Evolutionary conservation across 1,284 basidiomycete species (phyloP).

Genomic region (Tilletia setariae): DNA sequence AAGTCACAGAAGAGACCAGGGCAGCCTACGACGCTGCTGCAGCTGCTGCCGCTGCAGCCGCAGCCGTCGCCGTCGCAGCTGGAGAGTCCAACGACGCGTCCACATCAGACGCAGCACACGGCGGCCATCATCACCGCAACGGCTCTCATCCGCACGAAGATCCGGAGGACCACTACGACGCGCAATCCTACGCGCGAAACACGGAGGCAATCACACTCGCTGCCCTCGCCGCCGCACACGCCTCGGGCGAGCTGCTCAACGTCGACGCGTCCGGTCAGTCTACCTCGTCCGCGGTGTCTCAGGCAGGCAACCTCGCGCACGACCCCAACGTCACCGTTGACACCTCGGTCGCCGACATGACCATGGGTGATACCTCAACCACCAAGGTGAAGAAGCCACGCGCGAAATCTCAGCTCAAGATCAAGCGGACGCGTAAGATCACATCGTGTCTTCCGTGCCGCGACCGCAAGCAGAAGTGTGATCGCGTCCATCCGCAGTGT

Average conservation of each 20-base stretch:
- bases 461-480: constrained; percentile 47
- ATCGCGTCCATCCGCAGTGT: constrained; percentile 43
- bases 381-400: constrained; percentile 11
- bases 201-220: not conserved
- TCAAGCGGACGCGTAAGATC: constrained; percentile 37
- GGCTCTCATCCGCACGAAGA: not conserved
- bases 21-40: constrained; percentile 5
- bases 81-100: not conserved
- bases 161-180: constrained; percentile 1
- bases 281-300: not conserved
- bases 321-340: not conserved
- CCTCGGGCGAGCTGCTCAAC: constrained; percentile 6
- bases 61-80: not conserved
- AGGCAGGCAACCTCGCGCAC: not conserved
- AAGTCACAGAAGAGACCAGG: not conserved
- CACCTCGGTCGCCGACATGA: not conserved
- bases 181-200: not conserved
- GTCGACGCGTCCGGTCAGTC: not conserved
- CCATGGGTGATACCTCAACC: not conserved
- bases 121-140: not conserved
- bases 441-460: constrained; percentile 43
- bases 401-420: constrained; percentile 39
- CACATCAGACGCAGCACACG: not conserved
- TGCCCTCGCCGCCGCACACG: not conserved
- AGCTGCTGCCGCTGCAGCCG: not conserved